Evolutionary conservation across 805 yeast species (phyloP), one percentile per base, ranked within the genome.

Genomic region (Saccharomycopsis capsularis): DNA sequence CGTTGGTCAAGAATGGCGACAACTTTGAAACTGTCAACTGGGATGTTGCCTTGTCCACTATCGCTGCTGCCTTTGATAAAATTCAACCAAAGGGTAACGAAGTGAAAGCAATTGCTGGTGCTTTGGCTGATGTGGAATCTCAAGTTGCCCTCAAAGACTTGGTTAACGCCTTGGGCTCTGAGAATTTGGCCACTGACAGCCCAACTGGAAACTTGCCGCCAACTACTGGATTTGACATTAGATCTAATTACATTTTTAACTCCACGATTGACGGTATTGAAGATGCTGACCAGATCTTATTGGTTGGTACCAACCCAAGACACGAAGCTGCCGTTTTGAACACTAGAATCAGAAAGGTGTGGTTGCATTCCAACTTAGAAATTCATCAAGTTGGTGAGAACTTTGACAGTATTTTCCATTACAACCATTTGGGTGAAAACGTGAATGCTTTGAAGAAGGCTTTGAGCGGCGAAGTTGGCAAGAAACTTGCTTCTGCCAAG

Each of bases 251-350:
- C 65, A 69, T 81, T 46, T 86, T 86, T 75, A 86, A 85, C 75
- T 76, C 95, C 13, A 73, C 85, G 38, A 79, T 86, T 54, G 80
- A 76, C 47, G 93, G 93, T 40, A 75, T 86, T 55, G 93, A 85
- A 64, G 82, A 80, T 51, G 89, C 95, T 46, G 95, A 87, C 62
- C 86, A 78, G 57, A 81, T 86, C 54, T 71, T 86, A 60, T 73
- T 86, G 52, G 77, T 86, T 50, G 95, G 95, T 54, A 80, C 95
- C 41, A 86, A 86, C 71, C 95, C 95, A 51, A 77, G 95, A 63
- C 88, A 76, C 62, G 95, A 86, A 70, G 95, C 95, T 51, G 88
- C 95, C 39, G 95, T 87, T 16, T 73, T 86, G 59, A 86, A 86
- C 65, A 78, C 91, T 38, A 78, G 95, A 67, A 81, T 86, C 58